phyloP scores from a whole-genome alignment of 2,329 filamentous ascomycete genomes.

The Aspergillus texensis region DNA sequence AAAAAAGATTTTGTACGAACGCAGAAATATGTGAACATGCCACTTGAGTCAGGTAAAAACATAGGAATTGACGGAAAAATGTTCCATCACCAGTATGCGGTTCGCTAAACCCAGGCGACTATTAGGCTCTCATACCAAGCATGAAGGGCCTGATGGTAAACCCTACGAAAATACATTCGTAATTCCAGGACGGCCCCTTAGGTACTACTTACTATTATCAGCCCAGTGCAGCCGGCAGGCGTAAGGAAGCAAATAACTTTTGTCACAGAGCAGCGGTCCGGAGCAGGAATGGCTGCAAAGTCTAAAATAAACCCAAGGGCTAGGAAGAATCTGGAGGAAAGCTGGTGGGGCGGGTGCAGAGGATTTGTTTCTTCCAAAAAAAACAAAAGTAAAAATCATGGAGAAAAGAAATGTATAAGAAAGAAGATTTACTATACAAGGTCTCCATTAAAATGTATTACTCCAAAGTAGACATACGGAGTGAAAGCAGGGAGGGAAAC shows the following conservation, averaged over 20 bases:
- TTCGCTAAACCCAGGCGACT: neutral
- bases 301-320: conserved; percentile 10
- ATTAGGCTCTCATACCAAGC: neutral
- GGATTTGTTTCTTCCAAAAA: neutral
- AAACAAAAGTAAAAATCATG: neutral
- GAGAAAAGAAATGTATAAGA: conserved; percentile 4
- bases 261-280: conserved; percentile 16
- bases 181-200: neutral
- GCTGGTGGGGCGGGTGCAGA: neutral
- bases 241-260: conserved; percentile 17
- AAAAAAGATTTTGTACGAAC: neutral
- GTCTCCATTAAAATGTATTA: neutral
- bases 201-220: too few relatives aligned
- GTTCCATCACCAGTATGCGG: conserved; percentile 11
- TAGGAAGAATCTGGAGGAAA: neutral
- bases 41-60: neutral
- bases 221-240: neutral
- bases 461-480: neutral
- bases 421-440: neutral
- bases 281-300: conserved; percentile 17
- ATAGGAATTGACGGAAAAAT: conserved; percentile 11
- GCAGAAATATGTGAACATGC: conserved; percentile 4
- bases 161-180: neutral
- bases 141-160: neutral
- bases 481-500: neutral